Base-by-base conservation (phyloP, 495 filamentous ascomycete genomes). In the Penicillium turbatum region DNA sequence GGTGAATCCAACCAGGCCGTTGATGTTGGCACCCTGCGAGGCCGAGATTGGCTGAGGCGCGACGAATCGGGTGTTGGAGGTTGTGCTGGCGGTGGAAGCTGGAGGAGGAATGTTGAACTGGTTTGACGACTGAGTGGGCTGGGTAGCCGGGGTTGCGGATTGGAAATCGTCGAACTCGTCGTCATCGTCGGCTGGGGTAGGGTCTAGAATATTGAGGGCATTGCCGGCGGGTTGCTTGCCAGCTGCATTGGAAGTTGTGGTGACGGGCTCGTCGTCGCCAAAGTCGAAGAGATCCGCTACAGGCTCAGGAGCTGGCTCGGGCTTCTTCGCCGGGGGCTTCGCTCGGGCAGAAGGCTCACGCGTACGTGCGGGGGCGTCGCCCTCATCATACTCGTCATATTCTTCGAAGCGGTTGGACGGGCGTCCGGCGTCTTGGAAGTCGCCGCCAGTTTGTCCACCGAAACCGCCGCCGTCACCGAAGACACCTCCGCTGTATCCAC, bases 81-180 rank as follows among this genome's bases (percentile, higher is more conserved):
- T 81, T n/a, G 84, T 82, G 52, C 79, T 84, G 27, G 80, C 80
- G n/a, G 83, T 85, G 27, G 85, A 79, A 43, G 82, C 77, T 13
- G 87, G 71, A 13, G 74, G 68, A 19, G 68, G 64, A 16, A 79
- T 74, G 5, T 70, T 60, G 56, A 80, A 78, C 34, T 71, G 66
- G 48, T 65, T 73, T 45, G 75, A 55, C 15, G 74, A 65, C 24
- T 75, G 59, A 41, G 75, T 58, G 29, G 61, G 42, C 15, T 62
- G 60, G 12, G 50, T 12, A 19, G 79, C 72, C 15, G 90, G 84
- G 5, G 87, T 77, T 13, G 95, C 93, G n/a, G 90, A 92, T 69
- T 95, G 90, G 79, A 97, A 97, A 66, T 97, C 95, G 65, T 97
- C 93, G 60, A 97, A 97, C 45, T 97, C 95, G 60, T 98, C 93